Evolutionary conservation across 108 stramenopile species (phyloP), one percentile per base, ranked within the genome.

Genomic region (Cyclostephanos invisitatus): DNA sequence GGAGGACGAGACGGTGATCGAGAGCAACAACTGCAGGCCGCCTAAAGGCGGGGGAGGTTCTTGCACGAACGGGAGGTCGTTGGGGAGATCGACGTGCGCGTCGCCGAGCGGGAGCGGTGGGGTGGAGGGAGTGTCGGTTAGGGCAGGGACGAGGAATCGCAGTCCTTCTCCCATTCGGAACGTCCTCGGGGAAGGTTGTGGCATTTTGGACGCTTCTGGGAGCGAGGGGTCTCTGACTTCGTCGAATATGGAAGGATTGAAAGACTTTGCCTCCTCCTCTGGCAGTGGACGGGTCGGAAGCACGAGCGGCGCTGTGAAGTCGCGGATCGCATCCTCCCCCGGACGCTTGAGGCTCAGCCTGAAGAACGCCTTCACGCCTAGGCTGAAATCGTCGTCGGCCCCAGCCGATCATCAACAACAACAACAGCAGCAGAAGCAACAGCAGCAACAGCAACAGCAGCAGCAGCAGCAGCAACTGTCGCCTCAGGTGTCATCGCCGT

Each of bases 111-210:
- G 56, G 38, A 37, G 58, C 21, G 62, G 61, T 9, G 62, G 29
- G 57, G 1, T 40, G 37, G 60, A 18, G 6, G 36, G 25, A 12
- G 9, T 4, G 28, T 3, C 38, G 64, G 40, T 40, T 6, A 8
- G 57, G 12, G 14, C 0, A 32, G 46, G 64, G 59, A 18, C 35
- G 6, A 38, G 75, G 46, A 62, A 27, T 17, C 24, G 73, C 18
- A 63, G 61, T 65, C 73, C 73, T 12, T 62, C 60, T 56, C 73
- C 73, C 2, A 28, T 58, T 27, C 36, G 73, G 18, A 29, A 55
- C 32, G 32, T 32, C 32, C 32, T 32, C 32, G 5, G 27, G 1
- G 60, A 15, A 15, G 47, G 32, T 8, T 3, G 40, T 40, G 7
- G 40, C 40, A 8, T 40, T 11, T 11, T 40, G 40, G 40, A 40